These are phyloP conservation scores for Carex myosuroides DNA, from an alignment of 176 grass and related monocot species.

Conservation along the genomic window DNA sequence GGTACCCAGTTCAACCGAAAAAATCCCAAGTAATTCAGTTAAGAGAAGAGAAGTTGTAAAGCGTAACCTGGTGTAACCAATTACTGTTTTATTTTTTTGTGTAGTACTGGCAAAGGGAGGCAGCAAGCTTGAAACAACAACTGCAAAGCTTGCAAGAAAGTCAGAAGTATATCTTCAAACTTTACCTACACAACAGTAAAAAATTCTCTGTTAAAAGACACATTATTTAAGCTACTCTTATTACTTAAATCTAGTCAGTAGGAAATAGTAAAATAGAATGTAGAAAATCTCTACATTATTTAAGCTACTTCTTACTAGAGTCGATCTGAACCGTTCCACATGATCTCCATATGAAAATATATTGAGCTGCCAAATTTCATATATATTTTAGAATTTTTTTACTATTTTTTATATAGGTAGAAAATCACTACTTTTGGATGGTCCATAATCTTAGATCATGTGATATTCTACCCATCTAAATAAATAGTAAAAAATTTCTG, in stretches of 20 bases:
- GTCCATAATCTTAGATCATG: too few species aligned
- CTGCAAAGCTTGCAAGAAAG: constrained; percentile 97
- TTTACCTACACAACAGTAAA: constrained; percentile 11
- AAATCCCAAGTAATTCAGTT: background rate
- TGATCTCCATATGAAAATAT: too few species aligned
- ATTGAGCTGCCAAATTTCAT: too few species aligned
- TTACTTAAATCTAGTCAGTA: background rate
- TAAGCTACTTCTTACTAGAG: background rate
- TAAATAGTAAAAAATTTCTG: too few species aligned
- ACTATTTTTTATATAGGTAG: too few species aligned
- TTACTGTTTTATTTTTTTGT: constrained; percentile 26
- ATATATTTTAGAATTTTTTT: too few species aligned
- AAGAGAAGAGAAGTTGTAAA: background rate
- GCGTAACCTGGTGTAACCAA: background rate
- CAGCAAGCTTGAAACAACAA: constrained; percentile 98
- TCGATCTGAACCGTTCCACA: too few species aligned
- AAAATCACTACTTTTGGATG: too few species aligned
- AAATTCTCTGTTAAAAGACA: background rate
- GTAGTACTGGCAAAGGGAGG: constrained; percentile 91
- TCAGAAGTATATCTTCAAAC: constrained; percentile 44
- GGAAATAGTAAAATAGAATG: background rate
- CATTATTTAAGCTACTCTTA: background rate
- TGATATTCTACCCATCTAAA: too few species aligned
- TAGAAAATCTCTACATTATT: background rate
- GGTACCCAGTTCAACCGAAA: background rate